Conservation (phyloP, 2,329 filamentous ascomycete species). For the Domatiomyces catenatus region DNA sequence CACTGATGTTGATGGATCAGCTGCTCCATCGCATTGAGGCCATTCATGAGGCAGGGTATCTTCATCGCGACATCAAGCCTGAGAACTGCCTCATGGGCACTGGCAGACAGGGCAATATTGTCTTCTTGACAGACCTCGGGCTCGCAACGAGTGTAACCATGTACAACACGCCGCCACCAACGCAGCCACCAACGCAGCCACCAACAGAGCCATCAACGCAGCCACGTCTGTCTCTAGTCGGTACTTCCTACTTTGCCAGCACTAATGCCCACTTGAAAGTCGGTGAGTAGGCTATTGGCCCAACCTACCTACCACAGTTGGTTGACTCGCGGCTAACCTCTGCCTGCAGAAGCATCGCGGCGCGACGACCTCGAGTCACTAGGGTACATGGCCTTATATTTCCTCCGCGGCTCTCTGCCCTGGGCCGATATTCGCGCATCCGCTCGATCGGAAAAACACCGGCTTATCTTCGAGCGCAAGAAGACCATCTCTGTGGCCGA, state of each 20-base stretch:
- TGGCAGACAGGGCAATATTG: constrained; percentile 17
- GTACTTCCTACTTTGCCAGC: constrained; percentile 17
- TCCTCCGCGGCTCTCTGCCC: constrained; percentile 51
- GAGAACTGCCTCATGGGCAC: constrained; percentile 20
- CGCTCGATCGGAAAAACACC: constrained; percentile 4
- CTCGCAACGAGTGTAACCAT: constrained; percentile 15
- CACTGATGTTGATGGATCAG: constrained; percentile 20
- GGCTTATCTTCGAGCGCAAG: constrained; percentile 14
- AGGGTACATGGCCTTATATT: constrained; percentile 58
- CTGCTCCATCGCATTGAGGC: constrained; percentile 17
- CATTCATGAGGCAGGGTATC: constrained; percentile 15
- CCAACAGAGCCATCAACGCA: constrained; percentile 2
- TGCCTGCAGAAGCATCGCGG: constrained; percentile 2
- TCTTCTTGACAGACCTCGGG: constrained; percentile 19
- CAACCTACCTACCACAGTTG: background rate
- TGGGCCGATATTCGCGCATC: constrained; percentile 54
- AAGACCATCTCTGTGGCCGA: constrained; percentile 12
- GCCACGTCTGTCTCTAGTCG: constrained; percentile 8
- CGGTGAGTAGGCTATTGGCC: constrained; percentile 10
- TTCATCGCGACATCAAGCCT: constrained; percentile 21
- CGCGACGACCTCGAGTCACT: constrained; percentile 22
- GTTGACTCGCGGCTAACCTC: constrained; percentile 4
- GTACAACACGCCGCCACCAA: no score
- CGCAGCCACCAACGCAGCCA: constrained; percentile 2
- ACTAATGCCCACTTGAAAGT: constrained; percentile 15